Conservation (phyloP, 306 rosid species). For the Prunus padus region DNA sequence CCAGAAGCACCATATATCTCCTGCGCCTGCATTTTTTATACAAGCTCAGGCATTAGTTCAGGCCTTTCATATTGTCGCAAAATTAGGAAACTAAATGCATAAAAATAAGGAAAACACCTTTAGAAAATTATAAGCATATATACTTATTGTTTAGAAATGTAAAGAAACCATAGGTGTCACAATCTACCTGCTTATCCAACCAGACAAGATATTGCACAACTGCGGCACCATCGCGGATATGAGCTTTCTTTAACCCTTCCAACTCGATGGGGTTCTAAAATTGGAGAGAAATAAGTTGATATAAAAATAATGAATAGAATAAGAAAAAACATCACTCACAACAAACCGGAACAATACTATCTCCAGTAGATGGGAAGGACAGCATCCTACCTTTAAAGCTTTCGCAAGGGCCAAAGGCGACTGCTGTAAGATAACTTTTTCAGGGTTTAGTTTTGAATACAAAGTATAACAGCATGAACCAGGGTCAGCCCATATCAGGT, state of each 20-base stretch:
- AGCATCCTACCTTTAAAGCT: conserved; percentile 76
- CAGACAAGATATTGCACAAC: conserved; percentile 93
- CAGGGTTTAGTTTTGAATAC: conserved; percentile 68
- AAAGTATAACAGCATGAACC: conserved; percentile 81
- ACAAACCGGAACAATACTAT: neutral
- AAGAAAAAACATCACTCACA: neutral
- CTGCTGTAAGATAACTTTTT: conserved; percentile 60
- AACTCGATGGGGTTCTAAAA: conserved; percentile 79
- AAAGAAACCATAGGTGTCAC: conserved; percentile 24
- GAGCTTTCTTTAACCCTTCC: conserved; percentile 83
- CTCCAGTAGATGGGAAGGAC: conserved; percentile 1
- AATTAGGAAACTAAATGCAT: neutral
- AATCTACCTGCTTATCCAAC: conserved; percentile 79
- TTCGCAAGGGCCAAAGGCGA: conserved; percentile 99
- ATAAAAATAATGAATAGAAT: conserved; percentile 6
- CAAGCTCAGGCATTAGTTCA: conserved; percentile 31
- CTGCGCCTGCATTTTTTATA: conserved; percentile 70
- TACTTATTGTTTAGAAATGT: conserved; percentile 13
- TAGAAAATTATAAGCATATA: neutral
- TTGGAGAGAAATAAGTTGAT: conserved; percentile 18
- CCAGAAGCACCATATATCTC: conserved; percentile 89
- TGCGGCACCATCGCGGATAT: conserved; percentile 95
- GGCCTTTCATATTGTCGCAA: conserved; percentile 9
- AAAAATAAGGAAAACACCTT: neutral
- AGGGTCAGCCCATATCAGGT: conserved; percentile 85